These are phyloP conservation scores for Termitomyces eurrhizus DNA, from an alignment of 768 basidiomycete species.

Conservation along the genomic window DNA sequence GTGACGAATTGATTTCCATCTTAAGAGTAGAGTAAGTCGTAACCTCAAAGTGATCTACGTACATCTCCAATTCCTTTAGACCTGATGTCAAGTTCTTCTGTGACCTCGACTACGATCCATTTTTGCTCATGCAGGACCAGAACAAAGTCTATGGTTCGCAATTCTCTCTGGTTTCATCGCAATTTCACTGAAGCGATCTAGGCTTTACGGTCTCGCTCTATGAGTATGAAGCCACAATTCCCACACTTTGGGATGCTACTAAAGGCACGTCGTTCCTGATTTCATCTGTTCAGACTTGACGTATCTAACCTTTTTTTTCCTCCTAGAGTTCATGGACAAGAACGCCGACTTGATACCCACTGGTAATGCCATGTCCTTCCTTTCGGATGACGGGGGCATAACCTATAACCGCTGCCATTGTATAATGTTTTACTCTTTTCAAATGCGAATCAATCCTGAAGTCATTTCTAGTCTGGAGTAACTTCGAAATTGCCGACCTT, in stretches of 20 bases:
- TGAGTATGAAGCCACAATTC: constrained; percentile 84
- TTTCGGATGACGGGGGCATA: constrained; percentile 73
- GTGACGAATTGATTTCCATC: background rate
- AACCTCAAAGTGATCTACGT: background rate
- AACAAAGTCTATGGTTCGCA: constrained; percentile 77
- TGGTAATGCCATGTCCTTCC: constrained; percentile 77
- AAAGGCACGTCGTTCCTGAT: constrained; percentile 40
- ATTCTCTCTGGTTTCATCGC: background rate
- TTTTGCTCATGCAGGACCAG: constrained; percentile 81
- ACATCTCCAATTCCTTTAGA: constrained; percentile 30
- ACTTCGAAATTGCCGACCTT: constrained; percentile 87
- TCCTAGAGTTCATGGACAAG: constrained; percentile 66
- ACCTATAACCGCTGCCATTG: constrained; percentile 78
- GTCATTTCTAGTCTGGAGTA: constrained; percentile 71
- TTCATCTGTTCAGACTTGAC: too few relatives aligned
- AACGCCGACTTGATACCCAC: constrained; percentile 58
- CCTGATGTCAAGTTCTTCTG: constrained; percentile 89
- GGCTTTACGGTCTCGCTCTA: constrained; percentile 81
- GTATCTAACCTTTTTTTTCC: background rate
- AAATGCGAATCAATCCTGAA: constrained; percentile 3
- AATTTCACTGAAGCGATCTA: constrained; percentile 19
- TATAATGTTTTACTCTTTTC: constrained; percentile 25
- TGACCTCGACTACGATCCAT: constrained; percentile 84
- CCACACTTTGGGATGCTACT: constrained; percentile 78
- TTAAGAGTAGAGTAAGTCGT: constrained; percentile 43